A percentile compares a stretch with the other conserved stretches of the same genome.
Conservation (phyloP, 140 eudicot species). For the Flaveria floridana region DNA sequence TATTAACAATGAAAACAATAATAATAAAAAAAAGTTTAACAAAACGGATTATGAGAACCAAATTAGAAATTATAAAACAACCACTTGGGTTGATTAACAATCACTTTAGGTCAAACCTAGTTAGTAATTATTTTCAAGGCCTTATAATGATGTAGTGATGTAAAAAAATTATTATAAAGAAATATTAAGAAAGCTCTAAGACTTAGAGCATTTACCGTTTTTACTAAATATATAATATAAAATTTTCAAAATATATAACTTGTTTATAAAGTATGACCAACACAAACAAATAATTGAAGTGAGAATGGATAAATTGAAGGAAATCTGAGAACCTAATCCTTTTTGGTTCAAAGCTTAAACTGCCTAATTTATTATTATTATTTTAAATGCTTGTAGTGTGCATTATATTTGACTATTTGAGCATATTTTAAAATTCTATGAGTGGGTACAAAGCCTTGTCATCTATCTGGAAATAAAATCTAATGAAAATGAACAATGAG, state of each 20-base stretch:
- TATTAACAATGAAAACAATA: too few species aligned
- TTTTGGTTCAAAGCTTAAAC: slow-evolving; percentile 23
- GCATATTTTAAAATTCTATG: slow-evolving; percentile 7
- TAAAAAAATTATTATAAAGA: too few species aligned
- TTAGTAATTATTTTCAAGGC: too few species aligned
- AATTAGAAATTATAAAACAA: too few species aligned
- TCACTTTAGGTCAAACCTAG: too few species aligned
- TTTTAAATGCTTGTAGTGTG: slow-evolving; percentile 20
- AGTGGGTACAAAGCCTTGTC: slow-evolving; percentile 25
- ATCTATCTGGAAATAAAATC: slow-evolving; percentile 26
- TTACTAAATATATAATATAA: background rate
- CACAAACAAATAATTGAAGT: slow-evolving; percentile 5
- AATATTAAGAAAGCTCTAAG: background rate
- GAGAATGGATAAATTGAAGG: slow-evolving; percentile 4
- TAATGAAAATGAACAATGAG: slow-evolving; percentile 29
- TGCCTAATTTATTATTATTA: background rate
- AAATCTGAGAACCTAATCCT: slow-evolving; percentile 25
- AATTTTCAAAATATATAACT: too few species aligned
- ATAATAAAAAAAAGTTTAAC: too few species aligned
- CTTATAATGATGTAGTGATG: too few species aligned
- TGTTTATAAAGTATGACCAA: background rate
- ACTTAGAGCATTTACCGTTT: background rate
- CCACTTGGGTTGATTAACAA: too few species aligned
- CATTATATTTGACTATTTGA: slow-evolving; percentile 12
- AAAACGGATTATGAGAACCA: too few species aligned